A percentile compares a stretch with the other conserved stretches of the same genome.
phyloP scores from a whole-genome alignment of 768 basidiomycete species.

The Macrocybe gigantea region DNA sequence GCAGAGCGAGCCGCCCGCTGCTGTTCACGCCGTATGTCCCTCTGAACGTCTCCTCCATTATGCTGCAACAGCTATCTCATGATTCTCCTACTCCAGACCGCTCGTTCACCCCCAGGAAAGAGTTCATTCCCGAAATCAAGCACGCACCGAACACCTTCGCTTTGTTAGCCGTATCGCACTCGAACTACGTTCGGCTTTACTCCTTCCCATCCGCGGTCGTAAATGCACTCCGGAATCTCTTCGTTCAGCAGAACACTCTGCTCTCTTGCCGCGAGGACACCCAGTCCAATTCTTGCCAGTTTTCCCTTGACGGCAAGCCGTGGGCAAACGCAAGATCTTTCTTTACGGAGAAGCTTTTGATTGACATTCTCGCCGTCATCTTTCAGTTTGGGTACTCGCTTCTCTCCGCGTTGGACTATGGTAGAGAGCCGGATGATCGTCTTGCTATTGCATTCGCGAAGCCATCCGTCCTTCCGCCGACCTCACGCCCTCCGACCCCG shows the following conservation, averaged over 20 bases:
- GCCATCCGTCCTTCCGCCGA: slow-evolving; percentile 24
- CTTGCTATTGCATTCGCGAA: slow-evolving; percentile 67
- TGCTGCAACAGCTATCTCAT: slow-evolving; percentile 12
- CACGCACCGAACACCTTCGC: slow-evolving; percentile 53
- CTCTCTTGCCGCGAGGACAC: slow-evolving; percentile 48
- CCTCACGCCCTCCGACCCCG: slow-evolving; percentile 25
- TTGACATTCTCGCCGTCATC: slow-evolving; percentile 59
- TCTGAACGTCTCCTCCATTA: not conserved
- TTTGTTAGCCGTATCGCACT: slow-evolving; percentile 61
- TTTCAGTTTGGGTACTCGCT: slow-evolving; percentile 59
- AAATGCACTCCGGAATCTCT: slow-evolving; percentile 46
- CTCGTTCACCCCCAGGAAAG: slow-evolving; percentile 62
- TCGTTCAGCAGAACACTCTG: slow-evolving; percentile 41
- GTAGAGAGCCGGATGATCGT: slow-evolving; percentile 69
- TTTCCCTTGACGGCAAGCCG: slow-evolving; percentile 61
- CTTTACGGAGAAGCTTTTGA: slow-evolving; percentile 59
- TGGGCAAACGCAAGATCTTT: slow-evolving; percentile 68
- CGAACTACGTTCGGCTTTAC: slow-evolving; percentile 63
- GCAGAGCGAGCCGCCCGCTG: not conserved
- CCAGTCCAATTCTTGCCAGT: slow-evolving; percentile 57
- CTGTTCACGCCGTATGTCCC: not conserved
- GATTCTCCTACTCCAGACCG: slow-evolving; percentile 31
- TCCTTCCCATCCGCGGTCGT: slow-evolving; percentile 55
- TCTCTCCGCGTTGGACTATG: slow-evolving; percentile 71
- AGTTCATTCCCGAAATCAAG: slow-evolving; percentile 60